These are phyloP conservation scores for Arabidopsis suecica DNA, from an alignment of 345 rosid genomes.

Conservation along the genomic window DNA sequence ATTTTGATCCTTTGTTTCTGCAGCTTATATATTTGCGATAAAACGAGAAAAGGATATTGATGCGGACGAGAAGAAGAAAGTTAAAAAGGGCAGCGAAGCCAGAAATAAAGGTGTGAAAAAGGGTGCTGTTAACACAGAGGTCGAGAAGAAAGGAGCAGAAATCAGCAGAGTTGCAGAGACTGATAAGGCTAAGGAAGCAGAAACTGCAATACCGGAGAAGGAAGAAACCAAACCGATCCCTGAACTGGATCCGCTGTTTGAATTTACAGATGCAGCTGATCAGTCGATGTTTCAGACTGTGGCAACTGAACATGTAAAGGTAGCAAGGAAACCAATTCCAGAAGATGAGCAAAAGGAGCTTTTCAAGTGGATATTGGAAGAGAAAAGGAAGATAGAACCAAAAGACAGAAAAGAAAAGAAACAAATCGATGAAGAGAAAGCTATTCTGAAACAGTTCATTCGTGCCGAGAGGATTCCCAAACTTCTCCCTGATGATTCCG, in stretches of 20 bases:
- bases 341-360: slow-evolving; percentile 77
- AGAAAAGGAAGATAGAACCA: slow-evolving; percentile 69
- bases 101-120: slow-evolving; percentile 42
- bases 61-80: slow-evolving; percentile 21
- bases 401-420: slow-evolving; percentile 56
- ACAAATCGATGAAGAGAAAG: slow-evolving; percentile 68
- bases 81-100: slow-evolving; percentile 30
- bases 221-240: slow-evolving; percentile 37
- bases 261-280: slow-evolving; percentile 34
- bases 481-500: slow-evolving; percentile 49
- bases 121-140: slow-evolving; percentile 34
- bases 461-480: slow-evolving; percentile 59
- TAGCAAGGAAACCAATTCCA: slow-evolving; percentile 57
- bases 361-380: slow-evolving; percentile 77
- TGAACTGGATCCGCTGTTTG: slow-evolving; percentile 39
- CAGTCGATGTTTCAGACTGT: slow-evolving; percentile 30
- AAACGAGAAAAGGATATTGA: slow-evolving; percentile 54
- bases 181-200: slow-evolving; percentile 36
- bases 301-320: slow-evolving; percentile 42
- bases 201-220: slow-evolving; percentile 20
- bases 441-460: slow-evolving; percentile 68
- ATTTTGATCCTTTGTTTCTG: slow-evolving; percentile 18
- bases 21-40: slow-evolving; percentile 73
- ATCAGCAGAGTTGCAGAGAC: slow-evolving; percentile 35
- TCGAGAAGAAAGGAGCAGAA: slow-evolving; percentile 41